phyloP scores from a whole-genome alignment of 225 moss, liverwort and hornwort genomes.

The Climacium dendroides region DNA sequence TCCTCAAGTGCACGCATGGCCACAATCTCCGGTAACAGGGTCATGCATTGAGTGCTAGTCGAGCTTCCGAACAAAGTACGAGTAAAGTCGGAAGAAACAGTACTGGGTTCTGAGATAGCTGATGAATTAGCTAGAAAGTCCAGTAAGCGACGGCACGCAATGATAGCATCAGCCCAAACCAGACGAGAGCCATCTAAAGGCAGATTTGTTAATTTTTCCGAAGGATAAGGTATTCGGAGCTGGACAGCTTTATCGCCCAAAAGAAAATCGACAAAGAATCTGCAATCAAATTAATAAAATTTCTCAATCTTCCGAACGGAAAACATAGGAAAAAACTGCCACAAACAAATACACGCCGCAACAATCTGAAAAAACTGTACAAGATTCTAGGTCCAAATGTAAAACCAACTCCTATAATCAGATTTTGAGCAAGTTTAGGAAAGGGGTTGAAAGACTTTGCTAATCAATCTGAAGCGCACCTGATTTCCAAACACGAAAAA shows the following conservation, averaged over 20 bases:
- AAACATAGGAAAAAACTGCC: background rate
- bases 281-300: constrained; percentile 9
- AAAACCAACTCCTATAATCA: background rate
- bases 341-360: background rate
- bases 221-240: background rate
- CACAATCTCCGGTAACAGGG: constrained; percentile 23
- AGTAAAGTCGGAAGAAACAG: constrained; percentile 10
- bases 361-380: background rate
- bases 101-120: constrained; percentile 17
- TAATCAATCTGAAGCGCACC: background rate
- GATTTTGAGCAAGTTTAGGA: background rate
- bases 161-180: constrained; percentile 27
- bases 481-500: background rate
- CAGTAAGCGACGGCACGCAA: constrained; percentile 53
- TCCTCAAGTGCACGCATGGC: background rate
- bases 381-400: background rate
- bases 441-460: background rate
- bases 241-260: constrained; percentile 14
- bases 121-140: constrained; percentile 30
- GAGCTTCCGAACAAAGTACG: constrained; percentile 26
- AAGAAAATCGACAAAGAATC: constrained; percentile 49
- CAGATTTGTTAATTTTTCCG: background rate
- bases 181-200: constrained; percentile 15
- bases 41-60: constrained; percentile 13
- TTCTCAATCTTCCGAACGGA: background rate